A percentile compares a stretch with the other conserved stretches of the same genome.
These are phyloP conservation scores for Rhizopus delemar DNA, from an alignment of 371 early-diverging fungal genomes.

Conservation along the genomic window DNA sequence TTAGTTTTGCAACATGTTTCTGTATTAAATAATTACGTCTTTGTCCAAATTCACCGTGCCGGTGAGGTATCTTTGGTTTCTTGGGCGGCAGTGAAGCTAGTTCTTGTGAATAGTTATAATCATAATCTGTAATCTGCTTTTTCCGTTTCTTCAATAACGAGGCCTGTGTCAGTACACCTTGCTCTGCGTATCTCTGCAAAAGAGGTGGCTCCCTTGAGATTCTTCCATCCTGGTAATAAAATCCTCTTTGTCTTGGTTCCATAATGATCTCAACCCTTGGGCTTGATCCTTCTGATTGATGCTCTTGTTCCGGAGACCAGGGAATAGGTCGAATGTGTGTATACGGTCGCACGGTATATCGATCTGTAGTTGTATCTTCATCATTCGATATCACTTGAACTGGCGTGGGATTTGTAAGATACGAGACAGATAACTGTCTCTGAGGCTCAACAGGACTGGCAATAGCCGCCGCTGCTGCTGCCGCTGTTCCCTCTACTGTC, in stretches of 20 bases:
- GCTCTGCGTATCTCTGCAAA: constrained; percentile 47
- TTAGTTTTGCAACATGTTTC: neutral
- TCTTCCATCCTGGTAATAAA: constrained; percentile 50
- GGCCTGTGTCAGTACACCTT: constrained; percentile 48
- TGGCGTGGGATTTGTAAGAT: constrained; percentile 23
- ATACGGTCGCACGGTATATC: constrained; percentile 21
- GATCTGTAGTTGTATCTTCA: constrained; percentile 31
- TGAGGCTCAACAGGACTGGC: constrained; percentile 12
- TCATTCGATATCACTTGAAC: neutral
- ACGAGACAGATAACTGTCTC: constrained; percentile 36
- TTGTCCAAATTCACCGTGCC: constrained; percentile 52
- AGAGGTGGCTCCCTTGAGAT: constrained; percentile 43
- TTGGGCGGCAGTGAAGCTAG: constrained; percentile 31
- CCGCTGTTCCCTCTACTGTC: constrained; percentile 10
- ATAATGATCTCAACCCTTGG: constrained; percentile 24
- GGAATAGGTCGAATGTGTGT: constrained; percentile 21
- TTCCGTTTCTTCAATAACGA: constrained; percentile 48
- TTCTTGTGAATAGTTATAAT: constrained; percentile 25
- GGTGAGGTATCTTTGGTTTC: constrained; percentile 53
- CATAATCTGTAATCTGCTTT: constrained; percentile 31
- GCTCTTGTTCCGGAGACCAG: constrained; percentile 19
- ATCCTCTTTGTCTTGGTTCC: constrained; percentile 51
- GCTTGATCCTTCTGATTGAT: constrained; percentile 2
- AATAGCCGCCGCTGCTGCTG: neutral
- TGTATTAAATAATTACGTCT: constrained; percentile 42